Conservation (phyloP, 1,139 yeast species). For the Dujonia santamariae region DNA sequence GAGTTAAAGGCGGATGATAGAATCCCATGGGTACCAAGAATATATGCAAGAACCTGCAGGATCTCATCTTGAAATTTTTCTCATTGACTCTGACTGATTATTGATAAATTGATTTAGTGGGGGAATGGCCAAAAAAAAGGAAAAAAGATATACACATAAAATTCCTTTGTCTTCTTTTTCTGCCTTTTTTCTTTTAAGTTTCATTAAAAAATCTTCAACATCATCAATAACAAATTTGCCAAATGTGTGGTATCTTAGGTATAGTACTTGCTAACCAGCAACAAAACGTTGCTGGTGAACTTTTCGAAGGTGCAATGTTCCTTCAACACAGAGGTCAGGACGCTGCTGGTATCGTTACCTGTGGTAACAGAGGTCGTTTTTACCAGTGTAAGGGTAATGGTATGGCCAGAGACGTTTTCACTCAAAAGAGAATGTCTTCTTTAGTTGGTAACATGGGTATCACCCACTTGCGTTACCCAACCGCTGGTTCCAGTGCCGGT, state of each 20-base stretch:
- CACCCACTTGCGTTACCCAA: constrained; percentile 93
- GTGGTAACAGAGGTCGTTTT: constrained; percentile 89
- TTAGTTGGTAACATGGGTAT: constrained; percentile 94
- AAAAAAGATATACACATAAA: background rate
- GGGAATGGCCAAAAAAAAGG: background rate
- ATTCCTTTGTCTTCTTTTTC: background rate
- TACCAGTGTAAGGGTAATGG: constrained; percentile 99
- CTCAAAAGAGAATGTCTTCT: constrained; percentile 72
- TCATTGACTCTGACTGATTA: constrained; percentile 4
- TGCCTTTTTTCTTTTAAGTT: background rate
- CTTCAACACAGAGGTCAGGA: constrained; percentile 98
- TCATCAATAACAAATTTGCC: too few species aligned
- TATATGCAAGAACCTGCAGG: too few species aligned
- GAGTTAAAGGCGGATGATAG: too few species aligned
- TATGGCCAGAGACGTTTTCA: constrained; percentile 97
- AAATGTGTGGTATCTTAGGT: constrained; percentile 97
- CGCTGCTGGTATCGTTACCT: constrained; percentile 98
- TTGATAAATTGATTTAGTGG: too few species aligned
- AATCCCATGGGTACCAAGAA: too few species aligned
- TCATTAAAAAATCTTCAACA: background rate
- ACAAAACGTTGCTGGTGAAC: constrained; percentile 78
- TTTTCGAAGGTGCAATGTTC: constrained; percentile 90
- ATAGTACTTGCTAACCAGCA: constrained; percentile 76
- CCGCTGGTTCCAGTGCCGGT: constrained; percentile 97
- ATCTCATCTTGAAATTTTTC: constrained; percentile 4